phyloP scores from a whole-genome alignment of 176 grass and related monocot species.

The Carex scoparia region DNA sequence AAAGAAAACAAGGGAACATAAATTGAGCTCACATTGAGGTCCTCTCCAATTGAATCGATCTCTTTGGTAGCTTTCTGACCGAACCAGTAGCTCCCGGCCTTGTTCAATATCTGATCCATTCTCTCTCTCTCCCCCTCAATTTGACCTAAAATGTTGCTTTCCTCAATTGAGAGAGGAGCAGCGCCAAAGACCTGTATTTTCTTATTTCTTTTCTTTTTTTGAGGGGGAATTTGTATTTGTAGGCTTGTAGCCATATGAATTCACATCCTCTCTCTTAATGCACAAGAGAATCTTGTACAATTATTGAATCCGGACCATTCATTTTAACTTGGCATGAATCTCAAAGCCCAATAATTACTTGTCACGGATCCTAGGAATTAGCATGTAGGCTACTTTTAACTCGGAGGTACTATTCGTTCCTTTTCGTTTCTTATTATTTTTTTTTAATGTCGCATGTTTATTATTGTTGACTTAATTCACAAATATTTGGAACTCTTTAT shows the following conservation, averaged over 20 bases:
- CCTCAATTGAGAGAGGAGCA: slow-evolving; percentile 13
- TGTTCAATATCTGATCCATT: slow-evolving; percentile 93
- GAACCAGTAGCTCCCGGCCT: slow-evolving; percentile 96
- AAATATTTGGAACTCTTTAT: background rate
- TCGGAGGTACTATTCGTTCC: background rate
- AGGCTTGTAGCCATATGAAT: too few relatives aligned
- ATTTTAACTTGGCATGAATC: too few relatives aligned
- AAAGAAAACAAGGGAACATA: background rate
- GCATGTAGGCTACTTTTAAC: too few relatives aligned
- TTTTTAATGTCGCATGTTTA: background rate
- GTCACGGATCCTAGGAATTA: too few relatives aligned
- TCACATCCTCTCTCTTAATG: too few relatives aligned
- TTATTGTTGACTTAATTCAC: background rate
- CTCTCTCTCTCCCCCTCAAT: background rate
- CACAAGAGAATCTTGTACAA: too few relatives aligned
- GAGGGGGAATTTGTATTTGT: background rate
- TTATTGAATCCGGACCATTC: too few relatives aligned
- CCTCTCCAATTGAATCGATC: slow-evolving; percentile 83
- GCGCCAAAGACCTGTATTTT: background rate
- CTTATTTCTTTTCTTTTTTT: too few relatives aligned
- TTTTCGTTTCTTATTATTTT: background rate
- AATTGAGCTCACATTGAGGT: slow-evolving; percentile 54
- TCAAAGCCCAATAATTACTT: too few relatives aligned
- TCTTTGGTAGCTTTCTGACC: slow-evolving; percentile 81
- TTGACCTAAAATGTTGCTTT: slow-evolving; percentile 11